A percentile compares a stretch with the other conserved stretches of the same genome.
Evolutionary conservation across 371 early-diverging fungal genomes (phyloP).

Genomic region (Chytridiales sp.): DNA sequence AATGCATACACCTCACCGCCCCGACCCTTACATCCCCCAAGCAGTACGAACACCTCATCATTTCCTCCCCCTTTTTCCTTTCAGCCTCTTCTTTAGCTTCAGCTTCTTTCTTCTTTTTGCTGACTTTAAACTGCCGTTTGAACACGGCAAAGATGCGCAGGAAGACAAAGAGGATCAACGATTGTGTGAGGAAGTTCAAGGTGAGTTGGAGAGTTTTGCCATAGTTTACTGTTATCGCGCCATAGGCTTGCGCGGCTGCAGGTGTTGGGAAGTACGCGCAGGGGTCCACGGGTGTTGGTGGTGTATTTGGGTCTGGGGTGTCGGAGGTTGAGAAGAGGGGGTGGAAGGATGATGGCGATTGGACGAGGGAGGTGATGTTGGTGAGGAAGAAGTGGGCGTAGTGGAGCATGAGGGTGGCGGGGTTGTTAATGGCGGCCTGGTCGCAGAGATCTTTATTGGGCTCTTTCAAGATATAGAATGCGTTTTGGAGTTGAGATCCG

Average conservation of each 20-base stretch:
- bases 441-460: background rate
- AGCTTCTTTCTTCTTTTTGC: background rate
- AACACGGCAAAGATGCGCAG: conserved; percentile 24
- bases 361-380: too few relatives aligned
- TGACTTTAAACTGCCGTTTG: conserved; percentile 6
- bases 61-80: too few relatives aligned
- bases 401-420: too few relatives aligned
- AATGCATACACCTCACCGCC: too few relatives aligned
- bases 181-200: conserved; percentile 32
- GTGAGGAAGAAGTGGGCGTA: too few relatives aligned
- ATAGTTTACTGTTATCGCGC: conserved; percentile 29
- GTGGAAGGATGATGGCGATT: too few relatives aligned
- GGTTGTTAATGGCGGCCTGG: too few relatives aligned
- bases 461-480: background rate
- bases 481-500: conserved; percentile 14
- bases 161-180: conserved; percentile 33
- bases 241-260: conserved; percentile 1
- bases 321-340: too few relatives aligned
- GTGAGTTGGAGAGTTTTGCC: conserved; percentile 25
- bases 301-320: conserved; percentile 7
- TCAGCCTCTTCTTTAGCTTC: too few relatives aligned
- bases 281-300: too few relatives aligned
- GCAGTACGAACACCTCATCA: too few relatives aligned
- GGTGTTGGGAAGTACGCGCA: conserved; percentile 12
- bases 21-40: too few relatives aligned